These are phyloP conservation scores for Kodamaea fungicola DNA, from an alignment of 1,139 yeast species.

Conservation along the genomic window DNA sequence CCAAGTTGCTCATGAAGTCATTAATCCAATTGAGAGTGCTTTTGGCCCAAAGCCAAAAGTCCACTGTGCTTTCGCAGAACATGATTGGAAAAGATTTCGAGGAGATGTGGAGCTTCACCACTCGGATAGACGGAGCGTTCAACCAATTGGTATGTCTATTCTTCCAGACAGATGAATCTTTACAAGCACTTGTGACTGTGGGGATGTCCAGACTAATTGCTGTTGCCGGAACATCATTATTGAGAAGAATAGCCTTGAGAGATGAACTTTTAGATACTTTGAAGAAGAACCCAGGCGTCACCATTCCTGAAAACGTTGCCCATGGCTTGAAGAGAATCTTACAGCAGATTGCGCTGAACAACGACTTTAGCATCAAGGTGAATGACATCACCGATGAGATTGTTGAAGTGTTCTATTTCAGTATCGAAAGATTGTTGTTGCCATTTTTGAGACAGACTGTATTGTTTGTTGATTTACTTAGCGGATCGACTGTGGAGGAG, in stretches of 20 bases:
- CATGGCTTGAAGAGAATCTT: constrained; percentile 1
- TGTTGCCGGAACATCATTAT: constrained; percentile 19
- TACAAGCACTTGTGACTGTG: constrained; percentile 27
- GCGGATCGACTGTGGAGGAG: constrained; percentile 25
- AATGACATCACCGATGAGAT: constrained; percentile 7
- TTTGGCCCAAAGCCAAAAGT: constrained; percentile 17
- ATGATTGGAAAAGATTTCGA: constrained; percentile 16
- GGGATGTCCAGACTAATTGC: constrained; percentile 30
- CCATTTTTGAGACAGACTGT: constrained; percentile 37
- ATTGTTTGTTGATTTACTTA: constrained; percentile 33
- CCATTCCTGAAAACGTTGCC: background rate
- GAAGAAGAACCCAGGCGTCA: constrained; percentile 2
- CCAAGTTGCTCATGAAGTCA: constrained; percentile 33
- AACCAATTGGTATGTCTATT: constrained; percentile 37
- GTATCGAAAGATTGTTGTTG: constrained; percentile 28
- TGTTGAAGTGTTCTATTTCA: constrained; percentile 18
- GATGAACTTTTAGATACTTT: background rate
- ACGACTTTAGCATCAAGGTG: background rate
- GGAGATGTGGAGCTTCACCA: constrained; percentile 25
- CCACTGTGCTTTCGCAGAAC: constrained; percentile 14
- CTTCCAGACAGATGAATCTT: constrained; percentile 46
- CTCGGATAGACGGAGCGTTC: constrained; percentile 29
- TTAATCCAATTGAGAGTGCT: constrained; percentile 34
- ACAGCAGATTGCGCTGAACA: background rate
- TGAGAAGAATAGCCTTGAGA: constrained; percentile 5